Base-by-base conservation (phyloP, 148 eudicot species). In the Rhododendron vialii region DNA sequence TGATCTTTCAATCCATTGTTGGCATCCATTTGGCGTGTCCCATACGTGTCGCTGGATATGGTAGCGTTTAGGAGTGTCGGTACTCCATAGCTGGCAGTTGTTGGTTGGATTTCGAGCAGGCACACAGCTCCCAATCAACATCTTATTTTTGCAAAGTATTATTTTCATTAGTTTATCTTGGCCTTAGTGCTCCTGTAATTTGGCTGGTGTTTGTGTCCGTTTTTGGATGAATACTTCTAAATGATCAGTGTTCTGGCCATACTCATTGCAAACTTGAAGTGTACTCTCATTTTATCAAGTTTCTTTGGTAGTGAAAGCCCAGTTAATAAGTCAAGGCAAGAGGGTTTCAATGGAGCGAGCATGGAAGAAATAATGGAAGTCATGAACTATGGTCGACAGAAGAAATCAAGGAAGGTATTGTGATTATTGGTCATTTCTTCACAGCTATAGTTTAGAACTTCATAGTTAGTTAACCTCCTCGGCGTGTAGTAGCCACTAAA, bases 351-450 rank as follows among this genome's bases (percentile, higher is more conserved):
- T 86, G 94, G 89, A 89, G 95, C 91, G n/a, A 93, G 87, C 77
- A 74, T 80, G 84, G 97, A 92, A 79, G 98, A 96, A 86, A 90
- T 96, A 76, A 82, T 87, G 92, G 98, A 94, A 85, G 90, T 79
- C 67, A 92, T 94, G 98, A 90, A 80, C 78, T 92, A 88, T 86
- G 92, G 93, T 82, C 83, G 80, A 80, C 74, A 85, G 43, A 92
- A 89, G 88, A 90, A 85, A 88, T 91, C 92, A 41, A 91, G 82
- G 90, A 95, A 96, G 98, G 99, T 94, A 87, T 71, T 24, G 43
- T 81, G 11, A 61, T 75, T 18, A 43, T 55, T 82, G 51, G 57
- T 30, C 30, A 69, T 51, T 24, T 43, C 50, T 82, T 82, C 17
- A 11, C 28, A 36, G 26, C 76, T 0, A 10, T 55, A 30, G 33